Conservation (phyloP, 441 rosid species). For the Gossypium gossypioides region DNA sequence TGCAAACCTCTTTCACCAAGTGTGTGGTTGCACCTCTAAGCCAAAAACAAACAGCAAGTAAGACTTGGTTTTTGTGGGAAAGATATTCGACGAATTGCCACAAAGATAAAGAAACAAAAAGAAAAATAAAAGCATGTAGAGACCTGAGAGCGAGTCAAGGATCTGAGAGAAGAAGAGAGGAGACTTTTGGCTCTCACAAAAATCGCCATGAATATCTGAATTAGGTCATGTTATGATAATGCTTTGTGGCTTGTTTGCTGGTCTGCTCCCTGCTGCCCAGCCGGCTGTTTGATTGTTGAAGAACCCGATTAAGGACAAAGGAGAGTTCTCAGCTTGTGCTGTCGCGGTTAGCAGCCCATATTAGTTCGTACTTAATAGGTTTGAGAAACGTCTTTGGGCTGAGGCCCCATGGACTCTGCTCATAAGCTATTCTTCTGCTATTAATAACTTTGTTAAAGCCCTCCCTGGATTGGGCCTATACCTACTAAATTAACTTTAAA, state of each 20-base stretch:
- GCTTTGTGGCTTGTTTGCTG: neutral
- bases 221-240: neutral
- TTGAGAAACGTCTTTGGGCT: neutral
- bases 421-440: neutral
- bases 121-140: neutral
- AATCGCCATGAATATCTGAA: constrained; percentile 34
- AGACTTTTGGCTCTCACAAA: constrained; percentile 25
- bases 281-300: neutral
- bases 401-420: neutral
- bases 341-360: neutral
- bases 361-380: neutral
- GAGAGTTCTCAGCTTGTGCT: neutral
- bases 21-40: constrained; percentile 37
- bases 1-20: constrained; percentile 16
- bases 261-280: neutral
- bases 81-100: constrained; percentile 47
- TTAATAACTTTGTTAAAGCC: neutral
- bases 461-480: neutral
- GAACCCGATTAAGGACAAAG: neutral
- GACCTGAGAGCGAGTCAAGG: constrained; percentile 41
- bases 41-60: neutral
- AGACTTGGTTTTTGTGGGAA: constrained; percentile 2
- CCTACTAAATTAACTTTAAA: neutral
- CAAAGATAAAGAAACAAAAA: neutral
- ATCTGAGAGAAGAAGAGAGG: constrained; percentile 31